Base-by-base conservation (phyloP, 2,329 filamentous ascomycete genomes). In the Ramularia endophylla region DNA sequence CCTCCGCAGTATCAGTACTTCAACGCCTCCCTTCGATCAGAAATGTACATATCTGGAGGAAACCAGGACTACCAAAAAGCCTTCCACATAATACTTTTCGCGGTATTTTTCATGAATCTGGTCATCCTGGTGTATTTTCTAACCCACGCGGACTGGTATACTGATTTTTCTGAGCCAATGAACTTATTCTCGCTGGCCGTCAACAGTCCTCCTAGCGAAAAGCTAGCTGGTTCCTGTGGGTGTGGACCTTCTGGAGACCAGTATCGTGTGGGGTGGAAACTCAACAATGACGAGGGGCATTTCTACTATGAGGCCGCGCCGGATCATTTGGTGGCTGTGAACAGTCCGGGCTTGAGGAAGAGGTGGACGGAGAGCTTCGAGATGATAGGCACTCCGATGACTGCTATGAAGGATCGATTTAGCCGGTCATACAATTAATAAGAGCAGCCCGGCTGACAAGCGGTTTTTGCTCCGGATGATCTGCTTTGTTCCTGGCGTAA, bases 101-200 rank as follows among this genome's bases (percentile, higher is more conserved):
- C 80, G 11, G 80, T 85, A 1, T 85, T 87, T 53, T 48, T 76
- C 17, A 77, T 84, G 53, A 88, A 85, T 57, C 44, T 81, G 18
- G 66, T 81, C 28, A 84, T 82, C 42, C 65, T 87, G 0, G 55
- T 67, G 2, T 87, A 87, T 62, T 71, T 83, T 48, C 59, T 82
- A 37, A 56, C 75, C 34, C 68, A 77, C 39, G 73, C 48, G 58
- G 76, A 77, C 1, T 73, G 86, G 16, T 77, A 90, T 6, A 88
- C 83, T 1, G 86, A 90, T 64, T 88, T 84, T 56, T 85, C 80
- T 0, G 85, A 90, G 54, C 83, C 85, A 1, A 78, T 82, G 40
- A 88, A 88, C 56, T 36, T 40, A 12, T 56, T 58, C 38, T 44
- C 50, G 0, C 38, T 58, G 5, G 55, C 55, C 2, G 53, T 89